Conservation (phyloP, 2,329 filamentous ascomycete species). For the Coleophoma crateriformis region DNA sequence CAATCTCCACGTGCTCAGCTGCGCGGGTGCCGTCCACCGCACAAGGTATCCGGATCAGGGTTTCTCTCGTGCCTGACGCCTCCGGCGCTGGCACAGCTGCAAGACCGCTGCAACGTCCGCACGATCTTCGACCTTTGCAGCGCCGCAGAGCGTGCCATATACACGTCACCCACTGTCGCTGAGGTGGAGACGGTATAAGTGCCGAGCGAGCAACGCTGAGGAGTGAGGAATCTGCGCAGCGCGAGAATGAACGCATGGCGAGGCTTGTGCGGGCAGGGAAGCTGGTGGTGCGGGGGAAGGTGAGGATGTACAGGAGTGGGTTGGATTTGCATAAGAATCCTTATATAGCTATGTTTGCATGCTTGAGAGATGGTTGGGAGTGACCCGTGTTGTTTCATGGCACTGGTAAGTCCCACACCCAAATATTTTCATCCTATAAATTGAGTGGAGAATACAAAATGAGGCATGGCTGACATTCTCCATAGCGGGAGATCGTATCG, state of each 20-base stretch:
- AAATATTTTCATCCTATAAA: too few relatives aligned
- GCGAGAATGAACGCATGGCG: slow-evolving; percentile 19
- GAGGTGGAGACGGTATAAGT: slow-evolving; percentile 43
- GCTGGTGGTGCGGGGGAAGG: slow-evolving; percentile 40
- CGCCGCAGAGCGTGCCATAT: slow-evolving; percentile 32
- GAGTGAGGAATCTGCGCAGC: background rate
- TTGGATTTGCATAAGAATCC: slow-evolving; percentile 35
- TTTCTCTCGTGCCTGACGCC: slow-evolving; percentile 3
- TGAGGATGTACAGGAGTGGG: slow-evolving; percentile 41
- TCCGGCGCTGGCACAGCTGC: slow-evolving; percentile 1
- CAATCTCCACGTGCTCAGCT: slow-evolving; percentile 11
- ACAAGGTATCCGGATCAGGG: slow-evolving; percentile 11
- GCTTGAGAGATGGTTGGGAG: slow-evolving; percentile 37
- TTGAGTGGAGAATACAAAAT: too few relatives aligned
- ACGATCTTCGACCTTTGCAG: slow-evolving; percentile 46
- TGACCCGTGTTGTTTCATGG: slow-evolving; percentile 47
- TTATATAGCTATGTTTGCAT: slow-evolving; percentile 40
- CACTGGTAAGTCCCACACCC: slow-evolving; percentile 35
- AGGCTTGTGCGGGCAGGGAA: slow-evolving; percentile 24
- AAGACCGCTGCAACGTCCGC: slow-evolving; percentile 7
- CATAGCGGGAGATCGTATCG: slow-evolving; percentile 48
- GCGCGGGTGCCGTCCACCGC: slow-evolving; percentile 1
- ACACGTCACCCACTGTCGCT: slow-evolving; percentile 38
- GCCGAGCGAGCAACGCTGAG: slow-evolving; percentile 11
- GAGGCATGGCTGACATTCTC: too few relatives aligned